Percentiles rank a stretch among this genome's conserved stretches.
phyloP scores from a whole-genome alignment of 306 rosid genomes.

The Purshia tridentata region DNA sequence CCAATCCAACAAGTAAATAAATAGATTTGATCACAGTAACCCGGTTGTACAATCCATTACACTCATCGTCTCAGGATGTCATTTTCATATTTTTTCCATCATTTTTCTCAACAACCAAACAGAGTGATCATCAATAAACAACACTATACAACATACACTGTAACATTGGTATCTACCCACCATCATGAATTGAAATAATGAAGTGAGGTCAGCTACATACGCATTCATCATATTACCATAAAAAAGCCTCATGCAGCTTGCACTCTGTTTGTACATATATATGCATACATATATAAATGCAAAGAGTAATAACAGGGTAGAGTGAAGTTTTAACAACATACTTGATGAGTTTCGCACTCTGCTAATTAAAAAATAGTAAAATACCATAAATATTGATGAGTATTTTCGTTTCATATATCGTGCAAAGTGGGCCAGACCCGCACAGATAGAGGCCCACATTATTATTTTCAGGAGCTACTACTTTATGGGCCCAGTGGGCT shows the following conservation, averaged over 20 bases:
- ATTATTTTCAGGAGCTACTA: not conserved
- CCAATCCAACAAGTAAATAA: no score
- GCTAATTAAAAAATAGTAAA: no score
- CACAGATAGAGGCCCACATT: not conserved
- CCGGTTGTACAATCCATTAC: not conserved
- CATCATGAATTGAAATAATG: not conserved
- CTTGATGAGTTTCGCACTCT: no score
- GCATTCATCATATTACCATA: conserved; percentile 16
- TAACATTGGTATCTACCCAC: conserved; percentile 1
- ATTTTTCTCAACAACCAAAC: conserved; percentile 9
- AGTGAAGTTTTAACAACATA: no score
- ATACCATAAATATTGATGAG: no score
- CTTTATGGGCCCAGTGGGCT: not conserved
- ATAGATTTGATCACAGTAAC: no score
- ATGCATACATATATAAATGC: no score
- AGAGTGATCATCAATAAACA: not conserved
- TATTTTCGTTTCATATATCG: not conserved
- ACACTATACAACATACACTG: not conserved
- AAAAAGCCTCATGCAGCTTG: not conserved
- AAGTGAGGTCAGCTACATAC: not conserved
- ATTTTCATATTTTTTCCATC: not conserved
- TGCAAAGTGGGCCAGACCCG: no score
- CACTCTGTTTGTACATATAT: no score
- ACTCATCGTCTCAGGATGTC: not conserved
- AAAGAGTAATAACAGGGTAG: no score